Evolutionary conservation across 2,329 filamentous ascomycete species (phyloP), one percentile per base, ranked within the genome.

Genomic region (Sporothrix sp.): DNA sequence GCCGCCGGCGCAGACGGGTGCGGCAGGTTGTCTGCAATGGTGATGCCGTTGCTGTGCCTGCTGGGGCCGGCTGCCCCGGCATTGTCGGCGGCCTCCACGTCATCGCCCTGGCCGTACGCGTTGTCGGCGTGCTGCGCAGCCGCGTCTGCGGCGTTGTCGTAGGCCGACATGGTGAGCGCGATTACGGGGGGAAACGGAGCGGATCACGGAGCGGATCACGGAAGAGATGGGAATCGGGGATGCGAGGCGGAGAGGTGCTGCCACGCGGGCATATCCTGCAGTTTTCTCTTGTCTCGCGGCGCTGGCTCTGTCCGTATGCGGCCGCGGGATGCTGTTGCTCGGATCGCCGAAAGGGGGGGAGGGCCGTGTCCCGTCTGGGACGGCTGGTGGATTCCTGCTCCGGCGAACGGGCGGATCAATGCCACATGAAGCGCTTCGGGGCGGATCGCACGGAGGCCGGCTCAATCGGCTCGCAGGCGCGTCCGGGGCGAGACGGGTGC

Each of bases 21-120:
- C 25, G 56, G 58, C 21, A 52, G 50, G 45, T 55, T 56, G 33
- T 59, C 58, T 52, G 58, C 57, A 49, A 54, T 56, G 25, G 52
- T 52, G 50, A 55, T 23, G 25, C 51, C 54, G 13, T 54, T 28
- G 48, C 50, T 52, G 33, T 54, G 35, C 11, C 44, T 38, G 48
- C 36, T 50, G 40, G 35, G 50, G 3, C 44, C 42, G 27, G 32
- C 27, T 16, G 30, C 43, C 6, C 27, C 46, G 38, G 21, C 7
- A 18, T 39, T 16, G 43, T 37, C 18, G 8, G n/a, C 43, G 21
- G 30, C 28, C n/a, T 40, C 37, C 20, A 25, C 30, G 14, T 50
- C 51, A 16, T 18, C 10, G 39, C 39, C 30, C 21, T 36, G 14
- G 21, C 33, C 32, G 35, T 11, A 25, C 9, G 16, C 33, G 3